Evolutionary conservation across 2,329 filamentous ascomycete species (phyloP).

Genomic region (Cladorrhinum sp.): DNA sequence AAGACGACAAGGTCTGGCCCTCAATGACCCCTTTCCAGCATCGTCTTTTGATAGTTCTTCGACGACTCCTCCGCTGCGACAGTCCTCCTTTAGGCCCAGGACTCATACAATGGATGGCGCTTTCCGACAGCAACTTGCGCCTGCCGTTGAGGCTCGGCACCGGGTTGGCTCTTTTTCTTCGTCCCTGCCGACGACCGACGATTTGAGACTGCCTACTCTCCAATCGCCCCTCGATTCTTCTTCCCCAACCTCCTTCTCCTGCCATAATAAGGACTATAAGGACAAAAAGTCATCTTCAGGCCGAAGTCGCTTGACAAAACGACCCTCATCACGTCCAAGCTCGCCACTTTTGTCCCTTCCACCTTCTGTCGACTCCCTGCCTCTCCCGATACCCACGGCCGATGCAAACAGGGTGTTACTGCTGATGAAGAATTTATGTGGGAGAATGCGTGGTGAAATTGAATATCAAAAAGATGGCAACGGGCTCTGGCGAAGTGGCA

Average conservation of each 20-base stretch:
- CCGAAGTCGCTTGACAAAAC: constrained; percentile 54
- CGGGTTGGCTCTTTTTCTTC: constrained; percentile 71
- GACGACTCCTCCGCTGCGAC: constrained; percentile 41
- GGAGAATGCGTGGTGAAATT: constrained; percentile 75
- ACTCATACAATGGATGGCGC: constrained; percentile 59
- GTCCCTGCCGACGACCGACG: constrained; percentile 52
- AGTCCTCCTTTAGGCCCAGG: constrained; percentile 46
- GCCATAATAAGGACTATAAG: constrained; percentile 28
- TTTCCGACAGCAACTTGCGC: constrained; percentile 45
- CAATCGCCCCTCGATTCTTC: constrained; percentile 41
- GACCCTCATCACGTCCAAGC: constrained; percentile 53
- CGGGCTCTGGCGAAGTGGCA: constrained; percentile 66
- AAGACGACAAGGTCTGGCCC: constrained; percentile 58
- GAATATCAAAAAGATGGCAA: constrained; percentile 64
- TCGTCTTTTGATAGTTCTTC: constrained; percentile 49
- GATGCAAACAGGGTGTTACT: constrained; percentile 70
- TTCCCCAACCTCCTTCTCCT: constrained; percentile 36
- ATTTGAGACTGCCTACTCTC: constrained; percentile 35
- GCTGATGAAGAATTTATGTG: constrained; percentile 74
- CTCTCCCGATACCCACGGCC: constrained; percentile 58
- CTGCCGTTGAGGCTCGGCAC: constrained; percentile 52
- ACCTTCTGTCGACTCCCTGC: constrained; percentile 59
- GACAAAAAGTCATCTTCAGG: constrained; percentile 45
- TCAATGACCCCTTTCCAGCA: constrained; percentile 53
- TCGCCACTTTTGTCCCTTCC: constrained; percentile 54